Evolutionary conservation across 2,329 filamentous ascomycete species (phyloP), one percentile per base, ranked within the genome.

Genomic region (Penicillium sumatraense): DNA sequence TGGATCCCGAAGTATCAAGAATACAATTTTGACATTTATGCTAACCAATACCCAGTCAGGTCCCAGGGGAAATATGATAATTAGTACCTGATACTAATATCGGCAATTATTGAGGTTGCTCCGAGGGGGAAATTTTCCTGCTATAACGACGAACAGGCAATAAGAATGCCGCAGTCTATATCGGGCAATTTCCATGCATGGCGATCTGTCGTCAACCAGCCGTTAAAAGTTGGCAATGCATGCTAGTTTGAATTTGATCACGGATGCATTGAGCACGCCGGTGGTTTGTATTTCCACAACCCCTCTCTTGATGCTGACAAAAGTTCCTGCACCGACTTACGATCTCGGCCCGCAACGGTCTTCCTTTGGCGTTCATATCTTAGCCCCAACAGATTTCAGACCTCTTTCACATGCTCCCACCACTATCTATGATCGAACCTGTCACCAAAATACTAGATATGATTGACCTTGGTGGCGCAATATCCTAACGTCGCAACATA

Each of bases 161-260:
- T 29, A 27, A 29, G n/a, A 46, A 46, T 62, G 58, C 41, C 24
- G 41, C 42, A 23, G 29, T 53, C 58, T 27, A 40, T 41, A 61
- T 59, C 41, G 52, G 59, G 60, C n/a, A 57, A 53, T 50, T 31
- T 14, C 24, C 42, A 53, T 44, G 49, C 51, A 56, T 26, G 33
- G 21, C 49, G 59, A 61, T 56, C 33, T 53, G 48, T 56, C 14
- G 26, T 23, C 36, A 49, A 48, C 27, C 48, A 51, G n/a, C 26
- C 42, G 26, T 16, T 2, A 16, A 20, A 7, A n/a, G 42, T 13
- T 16, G 33, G 24, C 42, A 10, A 11, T 11, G 29, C 38, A 52
- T 38, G 13, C 21, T 21, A 33, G 33, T 36, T 29, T 21, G 9
- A 49, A 35, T 42, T 18, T 27, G 21, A 49, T 42, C n/a, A 31